Evolutionary conservation across 2,329 filamentous ascomycete genomes (phyloP), one percentile per base, ranked within the genome.

Genomic region (Stagonosporopsis chrysanthemi): DNA sequence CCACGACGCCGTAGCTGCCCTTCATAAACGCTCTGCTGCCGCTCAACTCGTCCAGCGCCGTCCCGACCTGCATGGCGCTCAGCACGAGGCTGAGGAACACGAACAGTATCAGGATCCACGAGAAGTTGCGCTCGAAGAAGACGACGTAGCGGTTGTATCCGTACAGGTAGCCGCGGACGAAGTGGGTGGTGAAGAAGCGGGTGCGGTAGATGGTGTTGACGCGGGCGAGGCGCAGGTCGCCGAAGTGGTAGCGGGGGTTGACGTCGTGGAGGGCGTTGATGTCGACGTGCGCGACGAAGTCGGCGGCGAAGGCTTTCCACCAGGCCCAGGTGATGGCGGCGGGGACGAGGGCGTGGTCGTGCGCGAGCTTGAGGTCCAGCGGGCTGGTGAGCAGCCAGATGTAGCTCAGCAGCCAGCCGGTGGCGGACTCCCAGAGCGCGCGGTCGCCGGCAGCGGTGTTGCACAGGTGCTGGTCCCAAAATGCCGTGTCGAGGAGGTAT

Each of bases 141-240:
- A 74, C 69, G 4, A 69, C 72, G 49, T 77, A 77, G 55, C 74
- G 72, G 36, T 77, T 76, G 58, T 77, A 77, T 2, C 72, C 72
- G 46, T 77, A 77, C 12, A 77, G 49, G 43, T 77, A 77, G 3
- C 75, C 75, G 17, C 75, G 71, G 1, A 77, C 72, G 36, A 76
- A 77, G 48, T 77, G 69, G 26, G 69, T 72, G 36, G 44, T 49
- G 28, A 69, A 62, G 61, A 67, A 75, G 22, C 72, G 67, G 4
- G 61, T 68, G 26, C 75, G 68, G 52, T 77, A 77, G 23, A 72
- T 74, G 9, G 65, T 62, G 46, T 77, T 77, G 46, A 77, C 71
- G 12, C 75, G 62, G 0, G 72, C 69, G 1, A 77, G 61, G 0
- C 73, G 62, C 29, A 76, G 51, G 40, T 76, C 75, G 14, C 75